phyloP scores from a whole-genome alignment of 2,329 filamentous ascomycete genomes.

The Aureobasidium melanogenum region DNA sequence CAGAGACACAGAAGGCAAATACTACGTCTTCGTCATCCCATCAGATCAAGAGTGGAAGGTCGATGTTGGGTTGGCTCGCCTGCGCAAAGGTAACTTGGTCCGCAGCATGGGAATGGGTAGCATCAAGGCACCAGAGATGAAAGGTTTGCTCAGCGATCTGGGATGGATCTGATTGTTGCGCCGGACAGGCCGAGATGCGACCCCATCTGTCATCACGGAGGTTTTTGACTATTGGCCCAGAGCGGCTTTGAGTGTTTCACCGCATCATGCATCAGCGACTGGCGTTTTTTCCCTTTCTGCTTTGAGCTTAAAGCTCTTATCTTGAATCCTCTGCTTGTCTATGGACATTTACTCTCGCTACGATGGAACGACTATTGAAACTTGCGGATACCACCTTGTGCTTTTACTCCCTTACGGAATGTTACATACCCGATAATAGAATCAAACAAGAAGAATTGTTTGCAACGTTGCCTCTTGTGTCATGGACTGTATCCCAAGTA shows the following conservation, averaged over 20 bases:
- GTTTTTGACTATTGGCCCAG: not conserved
- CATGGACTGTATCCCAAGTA: not conserved
- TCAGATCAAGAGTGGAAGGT: conserved; percentile 56
- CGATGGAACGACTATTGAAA: conserved; percentile 1
- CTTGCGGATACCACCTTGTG: conserved; percentile 5
- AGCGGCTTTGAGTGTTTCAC: not conserved
- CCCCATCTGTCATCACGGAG: not conserved
- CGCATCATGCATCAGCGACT: conserved; percentile 13
- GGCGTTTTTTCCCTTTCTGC: conserved; percentile 6
- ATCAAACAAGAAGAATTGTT: not conserved
- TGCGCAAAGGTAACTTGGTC: conserved; percentile 48
- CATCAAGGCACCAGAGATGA: conserved; percentile 39
- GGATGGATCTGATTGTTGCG: conserved; percentile 23
- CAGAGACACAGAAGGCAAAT: conserved; percentile 51
- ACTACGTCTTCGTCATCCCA: conserved; percentile 52
- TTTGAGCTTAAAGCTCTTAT: conserved; percentile 3
- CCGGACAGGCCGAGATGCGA: not conserved
- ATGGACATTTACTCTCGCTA: not conserved
- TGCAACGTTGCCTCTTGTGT: not conserved
- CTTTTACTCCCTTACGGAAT: not conserved
- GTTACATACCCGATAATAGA: not conserved
- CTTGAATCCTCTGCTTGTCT: not conserved
- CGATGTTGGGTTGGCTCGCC: conserved; percentile 46
- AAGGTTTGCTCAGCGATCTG: conserved; percentile 26
- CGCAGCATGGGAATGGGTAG: conserved; percentile 45